Base-by-base conservation (phyloP, 202 grass and related monocot genomes). In the Setaria viridis region DNA sequence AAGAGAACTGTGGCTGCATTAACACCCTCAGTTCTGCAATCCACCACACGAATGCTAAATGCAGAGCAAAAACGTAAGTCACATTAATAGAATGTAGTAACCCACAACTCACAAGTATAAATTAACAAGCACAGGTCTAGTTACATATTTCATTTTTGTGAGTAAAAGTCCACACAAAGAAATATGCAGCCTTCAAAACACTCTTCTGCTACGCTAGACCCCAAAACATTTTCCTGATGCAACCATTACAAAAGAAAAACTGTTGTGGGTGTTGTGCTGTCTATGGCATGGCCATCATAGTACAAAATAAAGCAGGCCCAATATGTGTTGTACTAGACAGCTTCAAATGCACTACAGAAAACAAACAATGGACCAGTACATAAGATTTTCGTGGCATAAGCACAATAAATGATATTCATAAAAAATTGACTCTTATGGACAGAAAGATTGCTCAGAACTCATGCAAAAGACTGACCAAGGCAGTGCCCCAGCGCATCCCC, bases 271-370 rank as follows among this genome's bases (percentile, higher is more conserved):
- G 20, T 9, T 78, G 69, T 32, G 32, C 77, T 85, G 53, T 20
- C 66, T 53, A 86, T 57, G n/a, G 41, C 63, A 63, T 11, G 8
- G 43, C 0, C 13, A 70, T 65, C 54, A 72, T 69, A 78, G 66
- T 72, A 86, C 53, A n/a, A 63, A 79, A 64, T 72, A 85, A 54
- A 85, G 25, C 13, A 70, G 8, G 70, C 21, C 10, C 11, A 17
- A 67, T 37, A 65, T 12, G 8, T 68, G 74, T 76, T 51, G 60
- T 47, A 67, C 62, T 67, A 51, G 6, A 85, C 21, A 77, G 50
- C 25, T 68, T 47, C 62, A 77, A 65, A 58, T 57, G 72, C 6
- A 16, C 21, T 47, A 60, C 63, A 70, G 35, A 76, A 59, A 76
- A 58, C 35, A 42, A 76, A 25, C 11, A 42, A n/a, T 42, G 77